Percentiles rank a stretch among this genome's conserved stretches.
Conservation (phyloP, 345 rosid species). For the Populus ilicifolia region DNA sequence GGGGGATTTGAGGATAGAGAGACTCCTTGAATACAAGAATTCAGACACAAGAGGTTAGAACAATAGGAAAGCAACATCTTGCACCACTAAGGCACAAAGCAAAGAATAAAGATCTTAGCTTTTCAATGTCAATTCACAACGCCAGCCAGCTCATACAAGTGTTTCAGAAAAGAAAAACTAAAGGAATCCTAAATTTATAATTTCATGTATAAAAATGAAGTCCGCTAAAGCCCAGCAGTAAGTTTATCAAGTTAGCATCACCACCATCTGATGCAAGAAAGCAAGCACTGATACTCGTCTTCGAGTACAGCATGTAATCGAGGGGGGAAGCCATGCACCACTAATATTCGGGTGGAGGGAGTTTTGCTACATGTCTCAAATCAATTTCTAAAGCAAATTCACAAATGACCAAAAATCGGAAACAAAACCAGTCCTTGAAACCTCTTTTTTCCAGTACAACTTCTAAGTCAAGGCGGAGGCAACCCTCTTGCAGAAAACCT, state of each 20-base stretch:
- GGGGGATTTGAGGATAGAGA: not conserved
- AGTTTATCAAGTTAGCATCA: not conserved
- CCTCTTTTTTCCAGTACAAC: not conserved
- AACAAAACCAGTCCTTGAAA: not conserved
- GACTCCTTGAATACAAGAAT: not conserved
- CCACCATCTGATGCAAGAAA: not conserved
- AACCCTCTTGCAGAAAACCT: slow-evolving; percentile 36
- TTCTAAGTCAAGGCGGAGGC: slow-evolving; percentile 42
- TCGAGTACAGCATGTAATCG: not conserved
- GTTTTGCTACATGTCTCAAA: not conserved
- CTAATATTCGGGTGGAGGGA: not conserved
- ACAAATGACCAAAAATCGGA: not conserved
- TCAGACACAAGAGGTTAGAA: not conserved
- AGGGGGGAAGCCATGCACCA: not conserved
- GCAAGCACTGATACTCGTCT: not conserved
- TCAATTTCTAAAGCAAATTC: not conserved
- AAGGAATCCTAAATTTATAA: too few species aligned
- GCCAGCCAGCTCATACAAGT: not conserved
- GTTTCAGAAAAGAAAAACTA: too few species aligned
- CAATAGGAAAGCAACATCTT: not conserved
- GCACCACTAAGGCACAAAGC: not conserved
- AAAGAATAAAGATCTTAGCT: not conserved
- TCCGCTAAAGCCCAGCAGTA: not conserved
- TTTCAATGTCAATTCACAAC: not conserved
- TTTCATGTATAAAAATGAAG: too few species aligned